Percentiles rank a stretch among this genome's conserved stretches.
Evolutionary conservation across 2,329 filamentous ascomycete genomes (phyloP).

Genomic region (Aureobasidium sp.): DNA sequence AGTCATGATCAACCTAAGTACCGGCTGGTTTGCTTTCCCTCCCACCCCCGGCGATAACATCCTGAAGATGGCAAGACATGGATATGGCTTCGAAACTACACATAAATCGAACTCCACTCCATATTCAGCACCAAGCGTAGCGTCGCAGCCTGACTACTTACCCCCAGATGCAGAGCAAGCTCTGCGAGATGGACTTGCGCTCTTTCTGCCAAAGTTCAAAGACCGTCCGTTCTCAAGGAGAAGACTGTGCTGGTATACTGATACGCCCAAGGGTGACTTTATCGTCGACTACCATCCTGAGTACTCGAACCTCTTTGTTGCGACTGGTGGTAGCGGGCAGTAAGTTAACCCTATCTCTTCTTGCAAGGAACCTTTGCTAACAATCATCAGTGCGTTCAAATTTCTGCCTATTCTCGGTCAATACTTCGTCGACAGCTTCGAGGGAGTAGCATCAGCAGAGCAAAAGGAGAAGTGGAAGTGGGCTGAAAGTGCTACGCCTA

Average conservation of each 20-base stretch:
- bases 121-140: conserved; percentile 4
- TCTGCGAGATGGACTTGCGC: neutral
- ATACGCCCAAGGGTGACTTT: conserved; percentile 43
- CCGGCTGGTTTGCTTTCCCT: conserved; percentile 62
- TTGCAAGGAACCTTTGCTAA: neutral
- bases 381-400: conserved; percentile 17
- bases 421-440: conserved; percentile 15
- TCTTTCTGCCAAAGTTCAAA: conserved; percentile 11
- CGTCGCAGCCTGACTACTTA: neutral
- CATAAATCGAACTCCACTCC: conserved; percentile 27
- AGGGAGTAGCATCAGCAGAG: neutral
- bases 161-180: neutral
- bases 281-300: conserved; percentile 39
- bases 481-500: too few relatives aligned
- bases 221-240: conserved; percentile 32
- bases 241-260: conserved; percentile 43
- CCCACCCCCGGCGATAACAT: conserved; percentile 38
- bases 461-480: neutral
- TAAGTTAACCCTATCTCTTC: conserved; percentile 8
- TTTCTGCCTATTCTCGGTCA: conserved; percentile 18
- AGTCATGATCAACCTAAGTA: conserved; percentile 59
- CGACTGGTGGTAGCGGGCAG: conserved; percentile 50
- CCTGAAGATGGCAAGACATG: conserved; percentile 35
- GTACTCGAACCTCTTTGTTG: conserved; percentile 41
- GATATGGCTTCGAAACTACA: conserved; percentile 28